Evolutionary conservation across 768 basidiomycete species (phyloP), one percentile per base, ranked within the genome.

Genomic region (Boletus patriciae): DNA sequence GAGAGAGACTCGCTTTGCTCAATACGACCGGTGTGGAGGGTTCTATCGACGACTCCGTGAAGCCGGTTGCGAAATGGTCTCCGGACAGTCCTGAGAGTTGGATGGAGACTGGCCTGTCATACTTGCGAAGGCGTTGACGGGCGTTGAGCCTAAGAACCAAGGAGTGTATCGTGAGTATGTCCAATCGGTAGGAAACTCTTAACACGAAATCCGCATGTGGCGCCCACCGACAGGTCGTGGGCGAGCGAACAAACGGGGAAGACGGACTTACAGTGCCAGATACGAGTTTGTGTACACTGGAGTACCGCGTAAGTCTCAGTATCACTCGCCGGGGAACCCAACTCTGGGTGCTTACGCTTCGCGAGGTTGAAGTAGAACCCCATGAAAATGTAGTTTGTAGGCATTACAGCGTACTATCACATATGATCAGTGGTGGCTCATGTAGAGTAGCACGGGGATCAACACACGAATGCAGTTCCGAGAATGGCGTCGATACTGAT

Each of bases 281-380:
- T 83, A 83, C 9, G 83, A 80, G 59, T 84, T 84, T 15, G 80
- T 71, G 60, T 84, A 84, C 25, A 85, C 81, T 84, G 42, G 7
- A 29, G 0, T 41, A 43, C 7, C 23, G 3, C 21, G 4, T 41
- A 13, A 34, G 23, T 11, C 6, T 34, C 16, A 19, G 6, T 18
- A 19, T 31, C 38, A 18, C 16, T n/a, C 15, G 6, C 6, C 0
- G 1, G 12, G n/a, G 7, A 15, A 16, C 8, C 15, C 33, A 7
- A 44, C 0, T 19, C 38, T 6, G 10, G 38, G 10, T n/a, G 59
- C 82, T 60, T 46, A 83, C 83, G 60, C 67, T 84, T 83, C 68
- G 80, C 79, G 34, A 83, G 68, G 18, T 78, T 70, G 34, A 84
- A 74, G 59, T 83, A 82, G 61, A 82, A 79, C 2, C 69, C 80